Conservation (phyloP, 2,329 filamentous ascomycete species). For the Tolypocladium endophyticum region DNA sequence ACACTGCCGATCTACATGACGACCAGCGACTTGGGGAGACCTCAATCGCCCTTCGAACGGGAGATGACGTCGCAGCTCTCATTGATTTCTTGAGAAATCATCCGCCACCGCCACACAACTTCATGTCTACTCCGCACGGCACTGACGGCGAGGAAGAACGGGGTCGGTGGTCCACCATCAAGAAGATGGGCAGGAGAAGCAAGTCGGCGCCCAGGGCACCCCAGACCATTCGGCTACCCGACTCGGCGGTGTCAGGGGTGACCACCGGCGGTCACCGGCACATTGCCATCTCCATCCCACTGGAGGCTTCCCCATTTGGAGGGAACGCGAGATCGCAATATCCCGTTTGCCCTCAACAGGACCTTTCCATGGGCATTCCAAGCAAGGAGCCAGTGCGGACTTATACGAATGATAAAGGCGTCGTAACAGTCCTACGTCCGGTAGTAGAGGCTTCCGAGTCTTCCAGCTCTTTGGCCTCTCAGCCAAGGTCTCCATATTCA, state of each 20-base stretch:
- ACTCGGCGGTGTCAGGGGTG: constrained; percentile 43
- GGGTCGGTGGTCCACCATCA: constrained; percentile 31
- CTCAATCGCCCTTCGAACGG: constrained; percentile 7
- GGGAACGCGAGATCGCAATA: constrained; percentile 20
- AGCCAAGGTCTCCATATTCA: neutral
- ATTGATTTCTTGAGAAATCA: constrained; percentile 39
- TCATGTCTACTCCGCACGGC: constrained; percentile 33
- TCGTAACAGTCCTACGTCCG: constrained; percentile 23
- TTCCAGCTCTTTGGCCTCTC: neutral
- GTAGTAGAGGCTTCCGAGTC: constrained; percentile 14
- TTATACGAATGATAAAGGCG: constrained; percentile 22
- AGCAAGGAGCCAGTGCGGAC: constrained; percentile 14
- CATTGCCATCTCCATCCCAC: constrained; percentile 51
- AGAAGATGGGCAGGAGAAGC: constrained; percentile 25
- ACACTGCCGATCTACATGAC: constrained; percentile 2
- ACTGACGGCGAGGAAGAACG: constrained; percentile 17
- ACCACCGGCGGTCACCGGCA: constrained; percentile 44
- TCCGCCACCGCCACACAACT: constrained; percentile 37
- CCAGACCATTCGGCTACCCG: constrained; percentile 33
- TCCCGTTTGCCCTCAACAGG: constrained; percentile 15
- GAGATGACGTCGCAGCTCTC: constrained; percentile 23
- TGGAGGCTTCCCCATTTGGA: constrained; percentile 35
- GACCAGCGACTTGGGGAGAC: constrained; percentile 2
- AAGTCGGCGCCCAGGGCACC: constrained; percentile 20
- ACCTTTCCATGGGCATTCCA: constrained; percentile 2